Conservation (phyloP, 2,329 filamentous ascomycete genomes). For the Lachnellula suecica region DNA sequence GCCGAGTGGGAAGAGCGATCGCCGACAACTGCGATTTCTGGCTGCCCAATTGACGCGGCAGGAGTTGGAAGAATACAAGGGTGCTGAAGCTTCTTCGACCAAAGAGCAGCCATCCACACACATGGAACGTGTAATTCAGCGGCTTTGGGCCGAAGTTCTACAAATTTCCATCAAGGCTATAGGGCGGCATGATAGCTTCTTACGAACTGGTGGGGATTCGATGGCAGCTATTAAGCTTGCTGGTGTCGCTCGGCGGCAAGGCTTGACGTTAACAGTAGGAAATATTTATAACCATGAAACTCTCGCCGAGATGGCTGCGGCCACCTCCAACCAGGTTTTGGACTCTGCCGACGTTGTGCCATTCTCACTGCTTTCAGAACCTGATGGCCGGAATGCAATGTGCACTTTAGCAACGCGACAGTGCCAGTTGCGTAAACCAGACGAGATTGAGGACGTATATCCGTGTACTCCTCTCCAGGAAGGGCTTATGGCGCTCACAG, state of each 20-base stretch:
- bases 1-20: slow-evolving; percentile 31
- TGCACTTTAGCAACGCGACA: slow-evolving; percentile 5
- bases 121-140: slow-evolving; percentile 1
- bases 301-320: slow-evolving; percentile 38
- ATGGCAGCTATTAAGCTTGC: slow-evolving; percentile 41
- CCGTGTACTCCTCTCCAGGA: slow-evolving; percentile 38
- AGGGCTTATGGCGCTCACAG: slow-evolving; percentile 35
- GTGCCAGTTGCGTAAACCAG: slow-evolving; percentile 10
- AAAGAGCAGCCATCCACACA: background rate
- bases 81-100: background rate
- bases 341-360: background rate
- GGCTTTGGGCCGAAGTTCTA: slow-evolving; percentile 6
- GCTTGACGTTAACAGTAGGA: slow-evolving; percentile 37
- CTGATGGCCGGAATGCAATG: background rate
- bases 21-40: slow-evolving; percentile 33
- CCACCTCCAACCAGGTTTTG: slow-evolving; percentile 30
- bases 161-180: background rate
- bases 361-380: slow-evolving; percentile 24
- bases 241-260: slow-evolving; percentile 28
- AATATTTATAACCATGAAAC: slow-evolving; percentile 42
- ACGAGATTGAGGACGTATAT: slow-evolving; percentile 36
- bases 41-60: background rate
- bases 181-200: slow-evolving; percentile 35
- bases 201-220: slow-evolving; percentile 34
- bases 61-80: background rate